These are phyloP conservation scores for Pachyrhizus erosus DNA, from an alignment of 306 rosid genomes.

Conservation along the genomic window DNA sequence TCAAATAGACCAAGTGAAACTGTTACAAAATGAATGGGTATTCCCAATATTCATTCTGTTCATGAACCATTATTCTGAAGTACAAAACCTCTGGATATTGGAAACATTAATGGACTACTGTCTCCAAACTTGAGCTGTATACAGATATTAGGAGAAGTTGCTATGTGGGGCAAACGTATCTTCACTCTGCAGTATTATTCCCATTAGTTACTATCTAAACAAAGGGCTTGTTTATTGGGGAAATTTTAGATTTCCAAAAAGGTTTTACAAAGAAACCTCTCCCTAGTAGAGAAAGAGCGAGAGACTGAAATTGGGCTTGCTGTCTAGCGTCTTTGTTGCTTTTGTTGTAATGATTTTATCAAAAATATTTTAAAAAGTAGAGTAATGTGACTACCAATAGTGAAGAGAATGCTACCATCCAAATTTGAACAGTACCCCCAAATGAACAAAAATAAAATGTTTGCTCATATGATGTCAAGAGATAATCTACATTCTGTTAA, in stretches of 20 bases:
- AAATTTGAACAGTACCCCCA: constrained; percentile 15
- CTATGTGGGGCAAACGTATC: neutral
- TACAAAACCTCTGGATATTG: neutral
- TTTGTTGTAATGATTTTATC: constrained; percentile 3
- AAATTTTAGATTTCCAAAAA: neutral
- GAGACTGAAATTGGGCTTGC: neutral
- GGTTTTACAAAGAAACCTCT: constrained; percentile 3
- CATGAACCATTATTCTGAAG: neutral
- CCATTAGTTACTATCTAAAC: neutral
- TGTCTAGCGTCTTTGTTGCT: neutral
- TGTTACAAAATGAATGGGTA: constrained; percentile 15
- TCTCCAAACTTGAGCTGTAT: neutral
- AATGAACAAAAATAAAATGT: constrained; percentile 16
- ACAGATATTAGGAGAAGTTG: constrained; percentile 11
- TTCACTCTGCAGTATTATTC: constrained; percentile 12
- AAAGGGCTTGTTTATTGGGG: constrained; percentile 14
- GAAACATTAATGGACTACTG: neutral
- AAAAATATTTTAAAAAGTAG: neutral
- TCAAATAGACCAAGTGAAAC: neutral
- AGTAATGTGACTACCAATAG: neutral
- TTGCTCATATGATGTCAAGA: neutral
- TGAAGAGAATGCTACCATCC: constrained; percentile 12
- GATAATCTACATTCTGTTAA: constrained; percentile 12
- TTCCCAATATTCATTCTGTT: neutral
- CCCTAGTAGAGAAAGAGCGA: neutral